Conservation (phyloP, 257 asterid species). For the Knoxia roxburghii region DNA sequence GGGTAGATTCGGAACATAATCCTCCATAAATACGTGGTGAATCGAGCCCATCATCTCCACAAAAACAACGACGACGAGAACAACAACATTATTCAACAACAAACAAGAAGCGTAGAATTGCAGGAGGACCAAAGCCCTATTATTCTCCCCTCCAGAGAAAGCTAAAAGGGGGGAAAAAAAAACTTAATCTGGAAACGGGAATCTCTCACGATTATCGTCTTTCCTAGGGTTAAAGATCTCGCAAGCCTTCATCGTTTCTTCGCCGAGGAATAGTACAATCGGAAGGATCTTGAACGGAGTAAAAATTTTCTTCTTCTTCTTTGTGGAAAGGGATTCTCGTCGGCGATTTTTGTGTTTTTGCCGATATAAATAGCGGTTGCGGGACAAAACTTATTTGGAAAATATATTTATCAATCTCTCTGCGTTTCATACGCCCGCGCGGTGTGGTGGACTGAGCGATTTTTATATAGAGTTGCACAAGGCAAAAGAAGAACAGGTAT, state of each 20-base stretch:
- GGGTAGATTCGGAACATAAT: slow-evolving; percentile 36
- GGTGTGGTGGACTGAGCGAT: background rate
- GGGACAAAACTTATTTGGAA: background rate
- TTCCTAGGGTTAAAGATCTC: slow-evolving; percentile 14
- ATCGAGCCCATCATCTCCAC: slow-evolving; percentile 24
- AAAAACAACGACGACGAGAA: too few relatives aligned
- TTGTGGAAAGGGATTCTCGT: slow-evolving; percentile 1
- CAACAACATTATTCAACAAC: too few relatives aligned
- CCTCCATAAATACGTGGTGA: slow-evolving; percentile 43
- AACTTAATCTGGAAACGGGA: background rate
- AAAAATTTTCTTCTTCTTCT: background rate
- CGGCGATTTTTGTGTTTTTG: background rate
- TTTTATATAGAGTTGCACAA: background rate
- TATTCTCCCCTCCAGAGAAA: too few relatives aligned
- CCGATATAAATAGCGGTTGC: background rate
- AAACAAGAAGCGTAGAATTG: background rate
- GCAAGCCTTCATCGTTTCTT: background rate
- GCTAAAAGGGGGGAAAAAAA: too few relatives aligned
- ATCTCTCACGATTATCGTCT: slow-evolving; percentile 3
- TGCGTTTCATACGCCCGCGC: slow-evolving; percentile 14
- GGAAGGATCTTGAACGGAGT: slow-evolving; percentile 10
- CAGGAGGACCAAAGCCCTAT: slow-evolving; percentile 6
- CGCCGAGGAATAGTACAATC: slow-evolving; percentile 6
- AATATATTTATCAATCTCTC: background rate
- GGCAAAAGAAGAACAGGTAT: slow-evolving; percentile 25